phyloP scores from a whole-genome alignment of 2,329 filamentous ascomycete genomes.

The Scedosporium dehoogii region DNA sequence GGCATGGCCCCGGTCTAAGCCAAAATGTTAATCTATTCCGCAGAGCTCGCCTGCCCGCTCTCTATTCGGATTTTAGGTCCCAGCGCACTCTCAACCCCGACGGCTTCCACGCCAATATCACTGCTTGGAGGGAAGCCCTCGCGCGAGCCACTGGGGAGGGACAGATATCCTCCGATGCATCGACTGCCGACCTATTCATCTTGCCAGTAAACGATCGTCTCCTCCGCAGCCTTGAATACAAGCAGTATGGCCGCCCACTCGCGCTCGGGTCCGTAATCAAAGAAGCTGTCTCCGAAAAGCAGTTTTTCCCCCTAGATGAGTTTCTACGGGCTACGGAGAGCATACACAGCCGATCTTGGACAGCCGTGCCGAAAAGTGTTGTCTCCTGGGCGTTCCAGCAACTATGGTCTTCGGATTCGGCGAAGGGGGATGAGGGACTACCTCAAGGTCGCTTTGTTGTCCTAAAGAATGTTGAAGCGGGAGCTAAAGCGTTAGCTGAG shows the following conservation, averaged over 20 bases:
- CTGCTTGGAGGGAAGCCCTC: slow-evolving; percentile 69
- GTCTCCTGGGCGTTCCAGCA: slow-evolving; percentile 67
- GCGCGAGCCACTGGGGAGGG: slow-evolving; percentile 59
- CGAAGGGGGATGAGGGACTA: slow-evolving; percentile 41
- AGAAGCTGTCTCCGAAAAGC: slow-evolving; percentile 60
- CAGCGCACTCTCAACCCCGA: slow-evolving; percentile 72
- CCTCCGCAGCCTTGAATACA: slow-evolving; percentile 59
- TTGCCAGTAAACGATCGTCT: slow-evolving; percentile 53
- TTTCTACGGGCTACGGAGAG: slow-evolving; percentile 59
- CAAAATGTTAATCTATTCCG: slow-evolving; percentile 11
- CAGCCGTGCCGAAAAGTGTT: slow-evolving; percentile 59
- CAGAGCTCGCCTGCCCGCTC: slow-evolving; percentile 68
- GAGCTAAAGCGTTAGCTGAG: slow-evolving; percentile 43
- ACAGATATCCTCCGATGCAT: slow-evolving; percentile 29
- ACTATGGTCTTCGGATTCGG: slow-evolving; percentile 48
- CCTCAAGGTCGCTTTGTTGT: slow-evolving; percentile 56
- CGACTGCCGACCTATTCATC: slow-evolving; percentile 36
- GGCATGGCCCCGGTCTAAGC: neutral
- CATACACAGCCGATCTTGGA: slow-evolving; percentile 62
- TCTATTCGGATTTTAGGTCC: slow-evolving; percentile 77
- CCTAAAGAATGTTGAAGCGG: slow-evolving; percentile 50
- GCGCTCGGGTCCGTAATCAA: slow-evolving; percentile 68
- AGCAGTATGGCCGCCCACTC: slow-evolving; percentile 71
- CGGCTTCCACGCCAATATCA: slow-evolving; percentile 70
- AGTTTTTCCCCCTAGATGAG: slow-evolving; percentile 59